Conservation (phyloP, 208 protist species). For the Herpetomonas samuelpessoai region DNA sequence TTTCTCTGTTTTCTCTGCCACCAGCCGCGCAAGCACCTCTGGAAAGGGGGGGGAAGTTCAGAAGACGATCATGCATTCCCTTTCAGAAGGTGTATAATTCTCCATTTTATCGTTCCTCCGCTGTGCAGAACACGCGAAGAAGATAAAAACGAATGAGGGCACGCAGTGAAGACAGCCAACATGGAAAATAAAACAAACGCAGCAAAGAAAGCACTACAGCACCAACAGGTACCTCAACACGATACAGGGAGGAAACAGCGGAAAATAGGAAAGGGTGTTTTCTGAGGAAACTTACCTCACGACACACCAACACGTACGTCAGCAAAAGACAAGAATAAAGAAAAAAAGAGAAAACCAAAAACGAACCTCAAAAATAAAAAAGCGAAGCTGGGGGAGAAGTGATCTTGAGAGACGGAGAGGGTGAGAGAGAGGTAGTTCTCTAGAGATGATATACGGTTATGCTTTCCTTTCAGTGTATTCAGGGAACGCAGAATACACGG, state of each 20-base stretch:
- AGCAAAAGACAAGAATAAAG: slow-evolving; percentile 1
- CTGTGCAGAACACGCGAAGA: too few species aligned
- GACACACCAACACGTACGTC: slow-evolving; percentile 2
- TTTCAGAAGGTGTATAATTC: too few species aligned
- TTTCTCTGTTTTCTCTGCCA: too few species aligned
- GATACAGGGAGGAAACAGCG: slow-evolving; percentile 4
- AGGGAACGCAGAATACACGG: background rate
- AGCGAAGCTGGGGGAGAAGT: background rate
- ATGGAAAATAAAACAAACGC: too few species aligned
- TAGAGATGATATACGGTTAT: background rate
- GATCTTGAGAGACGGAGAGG: background rate
- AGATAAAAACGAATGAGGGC: too few species aligned
- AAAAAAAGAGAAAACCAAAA: slow-evolving; percentile 9
- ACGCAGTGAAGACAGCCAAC: too few species aligned
- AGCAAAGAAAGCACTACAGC: too few species aligned
- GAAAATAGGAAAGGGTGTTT: background rate
- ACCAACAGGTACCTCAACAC: too few species aligned
- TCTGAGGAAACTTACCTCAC: background rate
- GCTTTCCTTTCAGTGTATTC: background rate
- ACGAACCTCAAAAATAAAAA: background rate
- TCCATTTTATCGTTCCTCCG: too few species aligned
- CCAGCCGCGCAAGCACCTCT: too few species aligned
- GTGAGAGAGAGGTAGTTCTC: background rate
- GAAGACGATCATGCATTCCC: too few species aligned
- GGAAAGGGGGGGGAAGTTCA: too few species aligned